Evolutionary conservation across 2,329 filamentous ascomycete species (phyloP), one percentile per base, ranked within the genome.

Genomic region (Pestalotiopsis fici): DNA sequence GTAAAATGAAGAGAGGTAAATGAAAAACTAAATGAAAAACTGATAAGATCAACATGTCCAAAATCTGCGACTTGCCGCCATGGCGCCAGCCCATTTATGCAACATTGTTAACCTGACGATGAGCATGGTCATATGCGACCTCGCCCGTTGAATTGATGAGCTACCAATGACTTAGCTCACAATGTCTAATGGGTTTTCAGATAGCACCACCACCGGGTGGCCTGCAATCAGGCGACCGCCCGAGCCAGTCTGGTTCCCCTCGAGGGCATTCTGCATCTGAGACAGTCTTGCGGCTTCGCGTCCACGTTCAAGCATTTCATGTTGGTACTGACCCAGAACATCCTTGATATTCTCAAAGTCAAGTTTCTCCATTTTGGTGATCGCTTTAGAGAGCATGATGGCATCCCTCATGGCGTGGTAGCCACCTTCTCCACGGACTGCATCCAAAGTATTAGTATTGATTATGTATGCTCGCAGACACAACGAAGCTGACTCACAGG

Each of bases 351-450:
- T 39, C 0, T 54, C 28, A 0, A 35, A n/a, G 21, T 74, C 69
- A 23, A 68, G 64, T 56, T 70, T 71, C 39, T 68, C 64, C 4
- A 73, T 67, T 15, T 66, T 57, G 7, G 66, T 64, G 6, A 79
- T 69, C 7, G 74, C 67, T 47, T 74, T 70, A 28, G 74, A 71
- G 2, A 75, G 71, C 7, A 73, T 71, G 2, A 76, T 68, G 70
- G 93, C 92, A 57, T 93, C 91, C 9, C 71, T 61, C 39, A 75
- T 68, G 12, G 73, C 73, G 60, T 76, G 72, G 43, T 68, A 74
- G 2, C 69, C 73, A 4, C 72, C 73, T n/a, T 73, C 73, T 11
- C 73, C 73, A 2, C 71, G 72, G 59, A 73, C 71, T 69, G 66
- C 25, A 4, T 54, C 60, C 23, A n/a, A 25, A 31, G 21, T 7